Conservation (phyloP, 192 early-diverging fungal species). For the Phycomyces blakesleeanus region DNA sequence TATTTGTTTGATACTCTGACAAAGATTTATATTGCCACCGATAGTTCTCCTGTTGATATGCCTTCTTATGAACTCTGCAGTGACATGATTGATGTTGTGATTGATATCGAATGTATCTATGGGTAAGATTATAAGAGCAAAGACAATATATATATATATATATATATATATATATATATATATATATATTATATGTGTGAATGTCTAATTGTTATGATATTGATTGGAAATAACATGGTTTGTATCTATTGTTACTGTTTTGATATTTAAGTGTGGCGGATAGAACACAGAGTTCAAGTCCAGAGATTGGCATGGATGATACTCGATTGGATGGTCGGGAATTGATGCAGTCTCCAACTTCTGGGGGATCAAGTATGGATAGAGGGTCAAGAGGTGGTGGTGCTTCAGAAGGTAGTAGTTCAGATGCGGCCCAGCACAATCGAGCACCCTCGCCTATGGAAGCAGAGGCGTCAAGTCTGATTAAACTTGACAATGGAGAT, state of each 20-base stretch:
- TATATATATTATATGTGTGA: too few relatives aligned
- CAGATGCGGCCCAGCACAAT: neutral
- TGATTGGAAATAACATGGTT: too few relatives aligned
- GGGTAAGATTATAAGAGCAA: constrained; percentile 36
- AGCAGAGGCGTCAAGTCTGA: constrained; percentile 61
- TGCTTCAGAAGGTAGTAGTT: neutral
- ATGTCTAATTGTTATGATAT: too few relatives aligned
- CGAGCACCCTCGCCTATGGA: constrained; percentile 10
- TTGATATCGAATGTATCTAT: constrained; percentile 80
- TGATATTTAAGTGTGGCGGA: constrained; percentile 9
- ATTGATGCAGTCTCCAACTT: too few relatives aligned
- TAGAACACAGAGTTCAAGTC: constrained; percentile 7
- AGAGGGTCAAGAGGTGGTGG: too few relatives aligned
- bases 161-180: too few relatives aligned
- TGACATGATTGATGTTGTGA: constrained; percentile 92
- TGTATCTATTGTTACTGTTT: too few relatives aligned
- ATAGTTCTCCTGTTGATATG: constrained; percentile 84
- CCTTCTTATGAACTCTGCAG: constrained; percentile 90
- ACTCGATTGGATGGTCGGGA: too few relatives aligned
- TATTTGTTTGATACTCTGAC: constrained; percentile 88
- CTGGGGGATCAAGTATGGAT: too few relatives aligned
- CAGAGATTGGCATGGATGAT: neutral
- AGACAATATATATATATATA: neutral
- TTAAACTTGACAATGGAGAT: constrained; percentile 75
- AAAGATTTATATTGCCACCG: constrained; percentile 94